A percentile compares a stretch with the other conserved stretches of the same genome.
phyloP scores from a whole-genome alignment of 192 early-diverging fungal species.

The Coemansia sp. region DNA sequence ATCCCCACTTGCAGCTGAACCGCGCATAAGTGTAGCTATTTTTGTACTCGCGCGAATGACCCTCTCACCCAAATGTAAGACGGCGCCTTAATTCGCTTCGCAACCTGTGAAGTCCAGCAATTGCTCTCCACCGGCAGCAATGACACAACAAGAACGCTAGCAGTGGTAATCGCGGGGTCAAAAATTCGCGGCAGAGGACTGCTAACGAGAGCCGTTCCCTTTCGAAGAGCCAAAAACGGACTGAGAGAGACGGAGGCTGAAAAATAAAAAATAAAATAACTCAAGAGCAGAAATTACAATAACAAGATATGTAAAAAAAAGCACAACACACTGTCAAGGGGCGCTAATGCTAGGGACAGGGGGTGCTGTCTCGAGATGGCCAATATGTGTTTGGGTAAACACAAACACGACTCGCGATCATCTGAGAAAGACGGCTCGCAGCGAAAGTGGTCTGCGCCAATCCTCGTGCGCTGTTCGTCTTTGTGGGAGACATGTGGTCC shows the following conservation, averaged over 20 bases:
- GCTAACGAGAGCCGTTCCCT: background rate
- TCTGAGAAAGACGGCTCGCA: background rate
- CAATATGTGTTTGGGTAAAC: background rate
- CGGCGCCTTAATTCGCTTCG: background rate
- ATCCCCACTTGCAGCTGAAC: conserved; percentile 21
- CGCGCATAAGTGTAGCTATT: conserved; percentile 20
- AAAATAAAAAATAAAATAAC: conserved; percentile 11
- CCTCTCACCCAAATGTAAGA: background rate
- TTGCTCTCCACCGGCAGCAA: background rate
- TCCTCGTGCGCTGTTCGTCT: background rate
- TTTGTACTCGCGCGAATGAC: background rate
- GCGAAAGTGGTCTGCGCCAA: background rate
- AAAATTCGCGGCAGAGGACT: background rate
- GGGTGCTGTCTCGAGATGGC: background rate
- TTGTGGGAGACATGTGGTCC: conserved; percentile 1
- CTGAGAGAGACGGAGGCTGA: background rate
- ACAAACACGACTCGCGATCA: background rate
- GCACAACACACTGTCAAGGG: conserved; percentile 5
- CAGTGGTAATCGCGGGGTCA: background rate
- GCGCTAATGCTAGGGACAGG: background rate
- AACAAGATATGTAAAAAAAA: background rate
- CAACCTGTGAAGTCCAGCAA: background rate
- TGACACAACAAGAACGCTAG: background rate
- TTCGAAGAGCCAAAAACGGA: background rate
- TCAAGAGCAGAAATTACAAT: background rate